Evolutionary conservation across 371 early-diverging fungal species (phyloP).

Genomic region (Mortierella sp.): DNA sequence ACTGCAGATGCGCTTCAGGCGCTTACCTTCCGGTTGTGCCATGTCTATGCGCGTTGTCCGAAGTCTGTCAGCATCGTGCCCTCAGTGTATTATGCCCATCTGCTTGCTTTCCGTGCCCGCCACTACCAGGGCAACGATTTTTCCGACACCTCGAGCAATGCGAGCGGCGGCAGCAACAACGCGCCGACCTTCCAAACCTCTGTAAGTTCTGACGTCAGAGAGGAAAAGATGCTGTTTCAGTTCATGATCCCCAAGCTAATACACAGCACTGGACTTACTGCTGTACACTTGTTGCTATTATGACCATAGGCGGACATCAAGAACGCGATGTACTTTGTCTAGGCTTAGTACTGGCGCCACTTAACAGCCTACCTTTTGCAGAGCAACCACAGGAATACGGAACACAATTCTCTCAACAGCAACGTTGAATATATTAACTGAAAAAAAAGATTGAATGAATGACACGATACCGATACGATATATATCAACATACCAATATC

Average conservation of each 20-base stretch:
- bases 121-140: slow-evolving; percentile 37
- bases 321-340: slow-evolving; percentile 43
- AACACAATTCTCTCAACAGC: no score
- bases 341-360: slow-evolving; percentile 1
- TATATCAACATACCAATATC: no score
- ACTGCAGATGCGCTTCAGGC: slow-evolving; percentile 74
- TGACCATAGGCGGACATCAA: slow-evolving; percentile 11
- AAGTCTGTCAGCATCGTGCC: slow-evolving; percentile 86
- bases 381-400: neutral
- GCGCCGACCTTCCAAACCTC: slow-evolving; percentile 16
- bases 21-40: slow-evolving; percentile 83
- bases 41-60: slow-evolving; percentile 80
- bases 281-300: neutral
- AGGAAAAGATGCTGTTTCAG: no score
- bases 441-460: no score
- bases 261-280: no score
- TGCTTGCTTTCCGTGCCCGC: slow-evolving; percentile 81
- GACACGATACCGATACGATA: no score
- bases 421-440: no score
- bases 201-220: slow-evolving; percentile 10
- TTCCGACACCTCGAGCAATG: slow-evolving; percentile 28
- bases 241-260: no score
- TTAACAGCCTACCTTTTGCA: neutral
- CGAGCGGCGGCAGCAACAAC: slow-evolving; percentile 11
- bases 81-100: slow-evolving; percentile 92